Evolutionary conservation across 2,329 filamentous ascomycete species (phyloP).

Genomic region (Aspergillus flavus): DNA sequence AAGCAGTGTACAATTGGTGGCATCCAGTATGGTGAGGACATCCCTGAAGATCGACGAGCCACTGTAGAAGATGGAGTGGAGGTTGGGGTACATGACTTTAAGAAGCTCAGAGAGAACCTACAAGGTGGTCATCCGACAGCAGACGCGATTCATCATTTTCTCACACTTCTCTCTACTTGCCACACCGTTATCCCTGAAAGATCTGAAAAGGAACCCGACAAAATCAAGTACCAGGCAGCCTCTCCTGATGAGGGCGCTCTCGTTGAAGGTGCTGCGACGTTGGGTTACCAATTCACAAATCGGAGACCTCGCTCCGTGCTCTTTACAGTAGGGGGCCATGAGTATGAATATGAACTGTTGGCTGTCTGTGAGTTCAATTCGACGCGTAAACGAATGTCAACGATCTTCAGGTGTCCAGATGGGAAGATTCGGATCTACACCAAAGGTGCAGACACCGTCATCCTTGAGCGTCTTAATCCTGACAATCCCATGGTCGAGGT

Average conservation of each 20-base stretch:
- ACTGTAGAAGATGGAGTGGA: conserved; percentile 76
- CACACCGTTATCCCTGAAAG: conserved; percentile 97
- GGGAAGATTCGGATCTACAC: conserved; percentile 92
- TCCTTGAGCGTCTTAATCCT: conserved; percentile 82
- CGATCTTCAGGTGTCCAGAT: conserved; percentile 94
- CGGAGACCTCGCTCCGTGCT: conserved; percentile 87
- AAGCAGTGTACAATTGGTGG: conserved; percentile 91
- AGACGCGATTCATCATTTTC: conserved; percentile 77
- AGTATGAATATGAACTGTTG: conserved; percentile 83
- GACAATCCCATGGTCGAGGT: conserved; percentile 84
- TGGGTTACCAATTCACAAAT: conserved; percentile 89
- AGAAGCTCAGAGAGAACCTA: conserved; percentile 71
- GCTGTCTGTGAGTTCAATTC: conserved; percentile 99
- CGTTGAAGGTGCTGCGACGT: conserved; percentile 80
- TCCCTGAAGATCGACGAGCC: conserved; percentile 86
- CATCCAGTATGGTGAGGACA: conserved; percentile 88
- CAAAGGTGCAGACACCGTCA: conserved; percentile 97
- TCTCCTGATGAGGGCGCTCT: conserved; percentile 97
- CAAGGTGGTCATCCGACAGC: conserved; percentile 57
- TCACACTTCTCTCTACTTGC: conserved; percentile 83
- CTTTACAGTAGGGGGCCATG: conserved; percentile 72
- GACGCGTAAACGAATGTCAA: conserved; percentile 94
- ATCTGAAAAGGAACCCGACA: conserved; percentile 72
- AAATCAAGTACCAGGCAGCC: conserved; percentile 96
- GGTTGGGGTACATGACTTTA: conserved; percentile 82